These are phyloP conservation scores for Trichomonascaceae sp. DNA, from an alignment of 1,139 yeast species.

Conservation along the genomic window DNA sequence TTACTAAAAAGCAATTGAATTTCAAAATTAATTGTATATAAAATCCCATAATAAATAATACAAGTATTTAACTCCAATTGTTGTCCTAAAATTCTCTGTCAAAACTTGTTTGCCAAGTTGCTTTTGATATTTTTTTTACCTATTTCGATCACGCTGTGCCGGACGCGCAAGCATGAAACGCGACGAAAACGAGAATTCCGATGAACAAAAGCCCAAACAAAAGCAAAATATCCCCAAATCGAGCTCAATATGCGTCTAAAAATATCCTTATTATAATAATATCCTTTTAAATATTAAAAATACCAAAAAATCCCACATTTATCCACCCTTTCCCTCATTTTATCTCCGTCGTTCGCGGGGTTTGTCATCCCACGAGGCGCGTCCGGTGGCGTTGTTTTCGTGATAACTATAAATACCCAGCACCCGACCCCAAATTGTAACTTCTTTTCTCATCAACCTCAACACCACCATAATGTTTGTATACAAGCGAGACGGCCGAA, in stretches of 20 bases:
- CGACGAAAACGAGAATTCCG: neutral
- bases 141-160: neutral
- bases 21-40: too few relatives aligned
- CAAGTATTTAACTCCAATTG: neutral
- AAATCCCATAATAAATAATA: neutral
- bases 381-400: neutral
- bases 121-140: neutral
- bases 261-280: neutral
- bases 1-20: neutral
- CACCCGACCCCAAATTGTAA: neutral
- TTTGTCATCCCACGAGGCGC: neutral
- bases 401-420: neutral
- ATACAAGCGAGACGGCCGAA: constrained; percentile 65
- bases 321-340: neutral
- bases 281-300: too few relatives aligned
- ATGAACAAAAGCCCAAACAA: neutral
- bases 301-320: neutral
- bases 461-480: constrained; percentile 39
- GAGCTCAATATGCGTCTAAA: neutral
- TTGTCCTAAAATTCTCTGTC: neutral
- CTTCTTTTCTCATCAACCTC: neutral
- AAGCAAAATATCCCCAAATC: neutral
- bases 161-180: neutral
- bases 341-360: neutral
- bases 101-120: neutral